phyloP scores from a whole-genome alignment of 129 eudicot species.

The Smallanthus sonchifolius region DNA sequence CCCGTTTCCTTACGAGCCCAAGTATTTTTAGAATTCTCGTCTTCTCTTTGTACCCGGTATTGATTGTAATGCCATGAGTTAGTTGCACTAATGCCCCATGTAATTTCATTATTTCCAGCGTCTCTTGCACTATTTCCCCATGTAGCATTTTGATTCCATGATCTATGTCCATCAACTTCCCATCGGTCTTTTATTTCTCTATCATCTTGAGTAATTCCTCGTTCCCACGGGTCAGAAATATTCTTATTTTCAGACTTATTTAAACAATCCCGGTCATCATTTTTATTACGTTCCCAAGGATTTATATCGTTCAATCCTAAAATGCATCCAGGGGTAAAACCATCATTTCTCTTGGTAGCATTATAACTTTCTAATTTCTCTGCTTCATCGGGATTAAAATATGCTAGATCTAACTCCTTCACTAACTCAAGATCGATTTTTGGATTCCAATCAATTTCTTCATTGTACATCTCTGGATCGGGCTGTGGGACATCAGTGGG shows the following conservation, averaged over 20 bases:
- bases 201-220: constrained; percentile 14
- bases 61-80: constrained; percentile 46
- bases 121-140: constrained; percentile 23
- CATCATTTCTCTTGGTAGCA: constrained; percentile 18
- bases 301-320: constrained; percentile 26
- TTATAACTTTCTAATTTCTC: constrained; percentile 19
- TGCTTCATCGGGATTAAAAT: constrained; percentile 58
- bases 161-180: constrained; percentile 28
- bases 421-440: constrained; percentile 47
- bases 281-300: constrained; percentile 41
- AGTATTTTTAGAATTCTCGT: not conserved
- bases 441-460: constrained; percentile 72
- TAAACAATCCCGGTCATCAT: constrained; percentile 37
- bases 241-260: constrained; percentile 30
- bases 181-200: constrained; percentile 34
- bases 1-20: constrained; percentile 20
- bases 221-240: constrained; percentile 42
- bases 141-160: constrained; percentile 26
- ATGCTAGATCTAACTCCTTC: constrained; percentile 52
- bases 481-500: constrained; percentile 43
- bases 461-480: constrained; percentile 52
- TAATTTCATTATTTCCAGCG: constrained; percentile 26
- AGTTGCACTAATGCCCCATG: constrained; percentile 38
- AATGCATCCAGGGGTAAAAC: constrained; percentile 27
- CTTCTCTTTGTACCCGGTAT: constrained; percentile 1